These are phyloP conservation scores for Trichosporon sp. DNA, from an alignment of 1,284 basidiomycete species.

Conservation along the genomic window DNA sequence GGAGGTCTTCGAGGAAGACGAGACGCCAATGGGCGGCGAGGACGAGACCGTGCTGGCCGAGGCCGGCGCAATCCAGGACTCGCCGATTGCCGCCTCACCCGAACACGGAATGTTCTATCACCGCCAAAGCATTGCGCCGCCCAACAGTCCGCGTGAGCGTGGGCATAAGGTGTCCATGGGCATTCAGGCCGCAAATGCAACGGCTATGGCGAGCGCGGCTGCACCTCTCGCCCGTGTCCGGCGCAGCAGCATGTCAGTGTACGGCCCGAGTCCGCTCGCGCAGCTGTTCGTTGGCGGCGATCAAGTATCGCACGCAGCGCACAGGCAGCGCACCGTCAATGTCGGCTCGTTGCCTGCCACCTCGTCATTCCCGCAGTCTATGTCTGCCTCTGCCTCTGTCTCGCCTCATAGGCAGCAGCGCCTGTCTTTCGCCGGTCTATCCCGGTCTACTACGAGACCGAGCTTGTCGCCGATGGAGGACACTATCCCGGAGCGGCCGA, in stretches of 20 bases:
- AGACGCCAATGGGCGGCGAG: constrained; percentile 11
- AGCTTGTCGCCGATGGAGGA: background rate
- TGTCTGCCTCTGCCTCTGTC: background rate
- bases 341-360: constrained; percentile 15
- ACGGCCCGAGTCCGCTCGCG: constrained; percentile 45
- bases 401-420: background rate
- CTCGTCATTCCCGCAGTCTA: background rate
- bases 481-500: constrained; percentile 1
- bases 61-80: constrained; percentile 14
- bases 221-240: constrained; percentile 14
- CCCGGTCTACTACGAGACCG: background rate
- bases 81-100: constrained; percentile 5
- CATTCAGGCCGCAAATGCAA: constrained; percentile 2
- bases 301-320: background rate
- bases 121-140: background rate
- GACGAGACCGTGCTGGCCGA: constrained; percentile 8
- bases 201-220: constrained; percentile 2
- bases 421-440: background rate
- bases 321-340: background rate
- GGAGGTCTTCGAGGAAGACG: constrained; percentile 41
- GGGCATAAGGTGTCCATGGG: constrained; percentile 6
- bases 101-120: constrained; percentile 1
- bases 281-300: constrained; percentile 36
- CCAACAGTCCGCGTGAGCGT: background rate
- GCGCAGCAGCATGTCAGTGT: constrained; percentile 29